phyloP scores from a whole-genome alignment of 257 asterid species.

The Linaria vulgaris region DNA sequence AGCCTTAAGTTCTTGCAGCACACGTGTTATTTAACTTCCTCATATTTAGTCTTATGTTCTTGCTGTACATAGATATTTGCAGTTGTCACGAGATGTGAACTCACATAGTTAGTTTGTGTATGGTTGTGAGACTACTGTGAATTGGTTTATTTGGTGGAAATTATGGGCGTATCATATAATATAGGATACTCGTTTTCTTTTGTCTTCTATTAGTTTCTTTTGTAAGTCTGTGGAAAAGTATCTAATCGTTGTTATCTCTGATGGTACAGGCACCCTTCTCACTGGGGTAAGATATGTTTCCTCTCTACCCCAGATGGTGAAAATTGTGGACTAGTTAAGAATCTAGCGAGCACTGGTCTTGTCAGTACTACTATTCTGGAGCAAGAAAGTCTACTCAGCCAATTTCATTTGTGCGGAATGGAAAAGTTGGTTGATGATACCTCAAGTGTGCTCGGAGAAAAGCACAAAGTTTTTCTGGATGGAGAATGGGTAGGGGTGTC shows the following conservation, averaged over 20 bases:
- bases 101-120: too few species aligned
- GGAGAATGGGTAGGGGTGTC: slow-evolving; percentile 92
- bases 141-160: too few species aligned
- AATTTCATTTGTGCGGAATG: slow-evolving; percentile 69
- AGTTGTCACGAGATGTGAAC: too few species aligned
- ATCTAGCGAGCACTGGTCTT: slow-evolving; percentile 83
- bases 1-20: too few species aligned
- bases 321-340: slow-evolving; percentile 94
- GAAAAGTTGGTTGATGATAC: slow-evolving; percentile 57
- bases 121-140: too few species aligned
- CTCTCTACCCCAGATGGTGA: slow-evolving; percentile 98
- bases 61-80: too few species aligned
- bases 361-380: slow-evolving; percentile 61
- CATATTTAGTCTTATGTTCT: too few species aligned
- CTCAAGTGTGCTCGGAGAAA: slow-evolving; percentile 41
- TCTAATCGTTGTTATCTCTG: slow-evolving; percentile 27
- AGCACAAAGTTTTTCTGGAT: slow-evolving; percentile 70
- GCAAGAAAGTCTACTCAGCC: slow-evolving; percentile 43
- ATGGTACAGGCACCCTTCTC: slow-evolving; percentile 83
- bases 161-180: too few species aligned
- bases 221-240: slow-evolving; percentile 14
- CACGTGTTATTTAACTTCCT: too few species aligned
- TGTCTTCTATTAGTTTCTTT: background rate
- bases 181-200: too few species aligned
- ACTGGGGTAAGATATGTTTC: slow-evolving; percentile 94